These are phyloP conservation scores for Lactifluus volemus DNA, from an alignment of 768 basidiomycete genomes.

Conservation along the genomic window DNA sequence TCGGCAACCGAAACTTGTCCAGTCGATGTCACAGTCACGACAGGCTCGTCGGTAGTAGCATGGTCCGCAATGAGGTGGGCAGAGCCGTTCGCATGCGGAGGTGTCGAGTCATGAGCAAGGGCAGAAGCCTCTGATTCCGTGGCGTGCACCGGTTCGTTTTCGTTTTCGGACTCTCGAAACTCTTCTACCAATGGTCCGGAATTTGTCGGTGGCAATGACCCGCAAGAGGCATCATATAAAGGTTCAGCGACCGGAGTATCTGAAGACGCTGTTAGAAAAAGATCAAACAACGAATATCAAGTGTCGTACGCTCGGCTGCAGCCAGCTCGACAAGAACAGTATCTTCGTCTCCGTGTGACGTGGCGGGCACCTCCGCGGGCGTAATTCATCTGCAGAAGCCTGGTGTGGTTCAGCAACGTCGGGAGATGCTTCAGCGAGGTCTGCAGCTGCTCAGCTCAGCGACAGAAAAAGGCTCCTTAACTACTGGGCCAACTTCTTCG, in stretches of 20 bases:
- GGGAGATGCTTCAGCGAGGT: background rate
- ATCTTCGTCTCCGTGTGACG: background rate
- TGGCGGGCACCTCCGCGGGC: background rate
- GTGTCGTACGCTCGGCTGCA: slow-evolving; percentile 1
- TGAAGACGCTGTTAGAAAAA: background rate
- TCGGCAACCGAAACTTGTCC: background rate
- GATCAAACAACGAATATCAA: background rate
- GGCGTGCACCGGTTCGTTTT: background rate
- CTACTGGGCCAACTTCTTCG: background rate
- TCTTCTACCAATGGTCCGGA: background rate
- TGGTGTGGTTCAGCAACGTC: background rate
- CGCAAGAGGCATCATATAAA: background rate
- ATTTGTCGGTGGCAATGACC: background rate
- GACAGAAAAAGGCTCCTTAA: background rate
- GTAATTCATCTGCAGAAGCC: background rate
- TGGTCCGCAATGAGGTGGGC: background rate
- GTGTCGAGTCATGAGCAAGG: background rate
- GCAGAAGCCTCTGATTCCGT: background rate
- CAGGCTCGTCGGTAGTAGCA: background rate
- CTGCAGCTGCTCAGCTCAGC: background rate
- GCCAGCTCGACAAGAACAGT: background rate
- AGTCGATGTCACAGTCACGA: background rate
- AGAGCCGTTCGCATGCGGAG: background rate
- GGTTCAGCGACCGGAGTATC: background rate
- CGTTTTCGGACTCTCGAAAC: background rate